Percentiles rank a stretch among this genome's conserved stretches.
phyloP scores from a whole-genome alignment of 768 basidiomycete genomes.

The Paxillus rubicundulus region DNA sequence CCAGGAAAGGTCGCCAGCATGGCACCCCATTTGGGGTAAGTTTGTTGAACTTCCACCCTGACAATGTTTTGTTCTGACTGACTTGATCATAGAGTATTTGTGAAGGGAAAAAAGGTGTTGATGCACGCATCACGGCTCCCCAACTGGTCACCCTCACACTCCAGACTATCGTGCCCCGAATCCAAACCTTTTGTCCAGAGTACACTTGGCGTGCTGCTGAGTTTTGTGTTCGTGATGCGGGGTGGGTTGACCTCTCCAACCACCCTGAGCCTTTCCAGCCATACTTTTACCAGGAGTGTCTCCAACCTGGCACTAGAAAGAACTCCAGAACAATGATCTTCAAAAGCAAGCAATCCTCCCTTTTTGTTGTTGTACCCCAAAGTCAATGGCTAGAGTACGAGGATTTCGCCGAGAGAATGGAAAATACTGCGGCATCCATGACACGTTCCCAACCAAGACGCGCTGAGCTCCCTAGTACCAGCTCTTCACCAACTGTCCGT shows the following conservation, averaged over 20 bases:
- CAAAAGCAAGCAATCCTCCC: constrained; percentile 1
- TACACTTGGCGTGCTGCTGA: constrained; percentile 4
- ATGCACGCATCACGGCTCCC: not conserved
- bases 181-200: not conserved
- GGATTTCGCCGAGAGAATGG: no score
- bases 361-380: constrained; percentile 7
- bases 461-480: no score
- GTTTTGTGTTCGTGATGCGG: constrained; percentile 2
- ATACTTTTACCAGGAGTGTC: constrained; percentile 7
- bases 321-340: not conserved
- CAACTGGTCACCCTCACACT: not conserved
- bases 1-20: not conserved
- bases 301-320: not conserved
- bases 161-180: not conserved
- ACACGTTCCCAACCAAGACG: no score
- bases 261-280: not conserved
- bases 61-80: not conserved
- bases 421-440: no score
- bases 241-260: constrained; percentile 5
- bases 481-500: no score
- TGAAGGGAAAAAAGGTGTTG: not conserved
- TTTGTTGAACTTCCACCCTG: not conserved
- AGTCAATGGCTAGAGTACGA: constrained; percentile 3
- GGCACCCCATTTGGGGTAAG: not conserved
- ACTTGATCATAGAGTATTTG: not conserved